These are phyloP conservation scores for Delonix regia DNA, from an alignment of 306 rosid species.

Conservation along the genomic window DNA sequence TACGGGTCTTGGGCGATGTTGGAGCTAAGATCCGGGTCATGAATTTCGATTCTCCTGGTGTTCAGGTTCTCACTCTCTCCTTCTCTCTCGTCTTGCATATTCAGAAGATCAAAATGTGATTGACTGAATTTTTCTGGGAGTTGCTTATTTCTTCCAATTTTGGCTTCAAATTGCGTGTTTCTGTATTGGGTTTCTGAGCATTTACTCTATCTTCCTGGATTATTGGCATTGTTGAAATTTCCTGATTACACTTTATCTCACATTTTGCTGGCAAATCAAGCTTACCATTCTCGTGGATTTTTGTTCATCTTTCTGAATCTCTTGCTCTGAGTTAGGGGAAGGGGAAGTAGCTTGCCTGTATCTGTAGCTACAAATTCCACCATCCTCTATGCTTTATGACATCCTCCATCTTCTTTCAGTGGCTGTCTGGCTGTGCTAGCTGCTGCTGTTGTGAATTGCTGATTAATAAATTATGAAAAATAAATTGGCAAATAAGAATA, in stretches of 20 bases:
- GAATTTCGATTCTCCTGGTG: constrained; percentile 80
- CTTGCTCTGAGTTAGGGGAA: too few relatives aligned
- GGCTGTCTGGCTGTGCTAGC: background rate
- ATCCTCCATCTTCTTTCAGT: constrained; percentile 36
- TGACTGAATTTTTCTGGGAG: background rate
- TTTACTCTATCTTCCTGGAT: background rate
- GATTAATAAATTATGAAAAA: background rate
- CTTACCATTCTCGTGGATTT: background rate
- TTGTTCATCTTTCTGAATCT: background rate
- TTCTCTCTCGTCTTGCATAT: too few relatives aligned
- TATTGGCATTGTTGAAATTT: background rate
- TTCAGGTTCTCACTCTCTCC: constrained; percentile 60
- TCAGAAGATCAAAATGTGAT: background rate
- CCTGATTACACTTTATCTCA: constrained; percentile 6
- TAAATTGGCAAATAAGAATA: too few relatives aligned
- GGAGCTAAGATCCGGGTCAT: constrained; percentile 98
- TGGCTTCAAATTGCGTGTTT: background rate
- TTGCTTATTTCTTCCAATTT: background rate
- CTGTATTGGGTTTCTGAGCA: background rate
- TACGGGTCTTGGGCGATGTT: constrained; percentile 79
- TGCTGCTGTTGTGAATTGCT: background rate
- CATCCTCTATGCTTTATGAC: constrained; percentile 6
- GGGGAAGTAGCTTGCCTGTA: too few relatives aligned
- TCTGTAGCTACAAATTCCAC: constrained; percentile 39
- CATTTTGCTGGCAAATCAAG: constrained; percentile 1